Conservation (phyloP, 768 basidiomycete genomes). For the Kwoniella sp. region DNA sequence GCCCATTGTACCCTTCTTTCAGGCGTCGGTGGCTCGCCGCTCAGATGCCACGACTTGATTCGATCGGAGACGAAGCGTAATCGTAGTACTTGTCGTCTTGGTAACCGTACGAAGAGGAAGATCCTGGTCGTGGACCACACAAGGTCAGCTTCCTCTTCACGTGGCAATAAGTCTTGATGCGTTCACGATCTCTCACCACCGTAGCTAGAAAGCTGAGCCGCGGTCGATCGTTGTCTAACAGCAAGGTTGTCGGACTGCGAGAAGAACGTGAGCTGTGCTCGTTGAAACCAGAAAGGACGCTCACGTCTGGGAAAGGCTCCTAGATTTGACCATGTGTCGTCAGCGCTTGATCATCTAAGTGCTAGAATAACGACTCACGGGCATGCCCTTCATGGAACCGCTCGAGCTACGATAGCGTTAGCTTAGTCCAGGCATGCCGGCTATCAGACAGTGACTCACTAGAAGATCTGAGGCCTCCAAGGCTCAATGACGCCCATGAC, state of each 20-base stretch:
- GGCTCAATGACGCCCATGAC: conserved; percentile 50
- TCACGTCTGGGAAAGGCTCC: conserved; percentile 46
- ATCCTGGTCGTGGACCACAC: conserved; percentile 4
- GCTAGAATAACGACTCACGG: conserved; percentile 19
- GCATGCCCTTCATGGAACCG: conserved; percentile 39
- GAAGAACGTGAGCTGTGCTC: background rate
- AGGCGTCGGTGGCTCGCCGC: background rate
- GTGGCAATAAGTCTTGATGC: too few species aligned
- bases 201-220: conserved; percentile 15
- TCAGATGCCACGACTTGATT: conserved; percentile 19
- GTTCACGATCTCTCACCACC: too few species aligned
- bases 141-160: conserved; percentile 8
- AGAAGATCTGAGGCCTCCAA: conserved; percentile 52
- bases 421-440: background rate
- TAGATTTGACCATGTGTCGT: conserved; percentile 2
- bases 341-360: background rate
- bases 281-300: too few species aligned
- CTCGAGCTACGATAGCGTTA: conserved; percentile 24
- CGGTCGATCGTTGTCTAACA: conserved; percentile 17
- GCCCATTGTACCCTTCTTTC: too few species aligned
- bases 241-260: conserved; percentile 29
- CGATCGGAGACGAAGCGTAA: conserved; percentile 22
- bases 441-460: conserved; percentile 23
- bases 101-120: conserved; percentile 12
- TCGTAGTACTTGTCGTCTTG: conserved; percentile 28